Conservation (phyloP, 2,329 filamentous ascomycete species). For the Diaporthe amygdali region DNA sequence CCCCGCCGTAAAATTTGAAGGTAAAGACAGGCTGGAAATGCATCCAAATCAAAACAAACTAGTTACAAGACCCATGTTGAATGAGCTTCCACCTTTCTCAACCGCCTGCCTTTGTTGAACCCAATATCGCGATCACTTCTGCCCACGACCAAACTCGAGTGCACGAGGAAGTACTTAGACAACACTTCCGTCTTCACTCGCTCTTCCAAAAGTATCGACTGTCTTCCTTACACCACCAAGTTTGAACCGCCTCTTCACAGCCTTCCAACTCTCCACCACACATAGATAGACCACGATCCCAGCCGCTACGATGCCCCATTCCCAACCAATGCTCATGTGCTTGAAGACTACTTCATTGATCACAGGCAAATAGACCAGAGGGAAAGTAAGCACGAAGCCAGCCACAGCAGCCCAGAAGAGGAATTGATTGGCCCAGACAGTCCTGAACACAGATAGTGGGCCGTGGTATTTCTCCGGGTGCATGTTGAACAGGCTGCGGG, state of each 20-base stretch:
- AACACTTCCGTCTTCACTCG: not conserved
- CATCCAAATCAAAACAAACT: not conserved
- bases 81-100: not conserved
- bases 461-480: slow-evolving; percentile 56
- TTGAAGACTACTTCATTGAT: slow-evolving; percentile 73
- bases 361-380: slow-evolving; percentile 70
- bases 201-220: not conserved
- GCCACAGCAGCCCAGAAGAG: slow-evolving; percentile 67
- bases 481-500: slow-evolving; percentile 73
- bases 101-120: not conserved
- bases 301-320: slow-evolving; percentile 72
- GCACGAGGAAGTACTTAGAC: not conserved
- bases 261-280: slow-evolving; percentile 74
- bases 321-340: slow-evolving; percentile 71
- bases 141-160: not conserved
- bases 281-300: slow-evolving; percentile 64
- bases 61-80: not conserved
- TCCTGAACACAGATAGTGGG: slow-evolving; percentile 56
- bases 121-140: not conserved
- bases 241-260: slow-evolving; percentile 51
- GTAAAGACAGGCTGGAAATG: not conserved
- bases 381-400: slow-evolving; percentile 65
- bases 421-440: slow-evolving; percentile 73
- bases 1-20: not conserved
- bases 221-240: not conserved